These are phyloP conservation scores for Trichoderma asperellum DNA, from an alignment of 2,329 filamentous ascomycete species.

Conservation along the genomic window DNA sequence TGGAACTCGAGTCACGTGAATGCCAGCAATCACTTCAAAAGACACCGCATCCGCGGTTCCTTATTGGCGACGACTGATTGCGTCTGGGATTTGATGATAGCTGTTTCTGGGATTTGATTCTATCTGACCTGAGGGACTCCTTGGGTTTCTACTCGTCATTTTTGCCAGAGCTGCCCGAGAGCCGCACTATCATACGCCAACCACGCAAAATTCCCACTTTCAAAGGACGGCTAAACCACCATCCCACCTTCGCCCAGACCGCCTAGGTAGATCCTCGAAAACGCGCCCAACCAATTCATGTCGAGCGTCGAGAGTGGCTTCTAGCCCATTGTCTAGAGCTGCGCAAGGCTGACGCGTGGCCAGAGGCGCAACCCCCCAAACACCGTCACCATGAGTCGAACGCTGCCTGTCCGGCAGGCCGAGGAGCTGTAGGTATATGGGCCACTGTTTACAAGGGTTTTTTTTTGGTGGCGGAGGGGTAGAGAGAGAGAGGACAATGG, in stretches of 20 bases:
- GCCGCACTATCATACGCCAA: neutral
- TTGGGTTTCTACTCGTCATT: neutral
- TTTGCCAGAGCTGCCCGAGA: neutral
- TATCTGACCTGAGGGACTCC: neutral
- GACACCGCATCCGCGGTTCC: constrained; percentile 3
- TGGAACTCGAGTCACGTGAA: constrained; percentile 22
- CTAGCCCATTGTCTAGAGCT: constrained; percentile 29
- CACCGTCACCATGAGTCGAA: constrained; percentile 64
- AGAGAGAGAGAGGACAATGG: constrained; percentile 2
- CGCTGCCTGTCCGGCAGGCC: constrained; percentile 78
- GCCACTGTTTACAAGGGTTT: constrained; percentile 25
- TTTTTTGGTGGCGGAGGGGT: constrained; percentile 6
- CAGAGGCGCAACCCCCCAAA: constrained; percentile 29
- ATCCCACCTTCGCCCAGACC: constrained; percentile 29
- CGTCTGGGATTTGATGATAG: neutral
- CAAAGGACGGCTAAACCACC: constrained; percentile 17
- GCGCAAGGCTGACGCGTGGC: constrained; percentile 29
- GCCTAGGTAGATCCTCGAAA: constrained; percentile 24
- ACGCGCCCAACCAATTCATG: constrained; percentile 29
- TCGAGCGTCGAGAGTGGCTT: constrained; percentile 29
- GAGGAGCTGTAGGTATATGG: constrained; percentile 76
- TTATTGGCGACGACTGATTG: constrained; percentile 14
- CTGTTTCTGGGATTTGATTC: neutral
- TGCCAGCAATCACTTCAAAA: constrained; percentile 10
- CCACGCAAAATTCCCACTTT: constrained; percentile 14